Base-by-base conservation (phyloP, 2,329 filamentous ascomycete genomes). In the Westerdykella aurantiaca region DNA sequence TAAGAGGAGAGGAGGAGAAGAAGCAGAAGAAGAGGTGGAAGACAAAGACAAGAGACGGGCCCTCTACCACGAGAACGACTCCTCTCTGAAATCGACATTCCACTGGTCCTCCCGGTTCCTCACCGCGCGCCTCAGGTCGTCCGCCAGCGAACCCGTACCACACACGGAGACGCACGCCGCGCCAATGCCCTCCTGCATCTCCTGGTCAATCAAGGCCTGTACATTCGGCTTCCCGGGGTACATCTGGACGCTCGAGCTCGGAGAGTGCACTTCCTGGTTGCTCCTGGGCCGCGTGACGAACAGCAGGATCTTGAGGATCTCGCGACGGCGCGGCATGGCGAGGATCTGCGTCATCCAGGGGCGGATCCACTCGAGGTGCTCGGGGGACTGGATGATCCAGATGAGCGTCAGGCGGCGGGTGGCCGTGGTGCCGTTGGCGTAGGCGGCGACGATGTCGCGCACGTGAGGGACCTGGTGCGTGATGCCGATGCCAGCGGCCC, bases 391-490 rank as follows among this genome's bases (percentile, higher is more conserved):
- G 51, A 97, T 86, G 60, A 95, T 84, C 93, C 93, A 97, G 47
- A 96, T 81, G 6, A 97, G 80, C 1, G 85, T 87, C 38, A 97
- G 72, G 34, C 84, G 82, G 41, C 89, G 83, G 3, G 88, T 88
- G 4, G 91, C 89, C 31, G 89, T 82, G 1, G 82, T 89, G 46
- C 55, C 84, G 80, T 87, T 69, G 72, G 75, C 74, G 73, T 80
- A 59, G 67, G 73, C 69, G 39, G 66, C 66, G 34, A 75, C 71
- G 14, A 75, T 68, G 46, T 93, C 84, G 43, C 82, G 83, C 7
- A 96, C 78, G 66, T 94, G 95, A 29, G 89, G 87, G 23, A 97
- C 80, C 64, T 95, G 89, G 66, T 97, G 91, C 1, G 91, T 95
- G 69, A 98, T 97, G 49, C 93, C 93, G 5, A 93, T 89, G 45